A percentile compares a stretch with the other conserved stretches of the same genome.
Conservation (phyloP, 1,284 basidiomycete species). For the Apiotrichum mycotoxinovorans region DNA sequence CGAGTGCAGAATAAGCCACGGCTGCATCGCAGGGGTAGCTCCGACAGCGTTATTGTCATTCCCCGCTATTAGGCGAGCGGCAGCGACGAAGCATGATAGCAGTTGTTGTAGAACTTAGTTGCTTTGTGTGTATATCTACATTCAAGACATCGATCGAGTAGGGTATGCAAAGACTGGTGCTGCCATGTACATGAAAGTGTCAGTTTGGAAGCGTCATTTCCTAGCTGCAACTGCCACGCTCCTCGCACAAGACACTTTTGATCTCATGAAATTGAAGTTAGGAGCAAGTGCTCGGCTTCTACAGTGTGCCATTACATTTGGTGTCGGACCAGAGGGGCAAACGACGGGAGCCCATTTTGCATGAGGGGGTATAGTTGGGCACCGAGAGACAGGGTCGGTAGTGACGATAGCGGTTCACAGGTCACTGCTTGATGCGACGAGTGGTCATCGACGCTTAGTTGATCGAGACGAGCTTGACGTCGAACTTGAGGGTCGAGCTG, state of each 20-base stretch:
- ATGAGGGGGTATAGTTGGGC: background rate
- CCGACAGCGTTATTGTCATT: background rate
- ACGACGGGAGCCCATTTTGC: background rate
- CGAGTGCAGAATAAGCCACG: background rate
- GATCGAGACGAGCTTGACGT: slow-evolving; percentile 56
- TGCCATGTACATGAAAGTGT: too few species aligned
- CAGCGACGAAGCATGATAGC: background rate
- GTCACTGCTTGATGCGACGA: background rate
- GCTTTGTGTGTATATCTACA: too few species aligned
- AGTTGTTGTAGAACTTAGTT: background rate
- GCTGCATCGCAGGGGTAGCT: background rate
- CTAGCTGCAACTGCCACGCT: background rate
- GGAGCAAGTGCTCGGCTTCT: background rate
- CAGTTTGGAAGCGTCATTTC: too few species aligned
- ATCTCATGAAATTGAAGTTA: background rate
- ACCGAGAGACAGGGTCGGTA: background rate
- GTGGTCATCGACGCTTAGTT: slow-evolving; percentile 38
- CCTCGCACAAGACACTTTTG: background rate
- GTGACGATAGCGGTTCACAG: background rate
- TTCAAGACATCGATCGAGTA: too few species aligned
- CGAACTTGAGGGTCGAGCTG: slow-evolving; percentile 55
- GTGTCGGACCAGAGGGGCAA: background rate
- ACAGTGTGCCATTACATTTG: background rate
- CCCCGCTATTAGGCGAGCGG: background rate
- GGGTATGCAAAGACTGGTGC: too few species aligned